phyloP scores from a whole-genome alignment of 306 rosid species.

The Medicago lupulina region DNA sequence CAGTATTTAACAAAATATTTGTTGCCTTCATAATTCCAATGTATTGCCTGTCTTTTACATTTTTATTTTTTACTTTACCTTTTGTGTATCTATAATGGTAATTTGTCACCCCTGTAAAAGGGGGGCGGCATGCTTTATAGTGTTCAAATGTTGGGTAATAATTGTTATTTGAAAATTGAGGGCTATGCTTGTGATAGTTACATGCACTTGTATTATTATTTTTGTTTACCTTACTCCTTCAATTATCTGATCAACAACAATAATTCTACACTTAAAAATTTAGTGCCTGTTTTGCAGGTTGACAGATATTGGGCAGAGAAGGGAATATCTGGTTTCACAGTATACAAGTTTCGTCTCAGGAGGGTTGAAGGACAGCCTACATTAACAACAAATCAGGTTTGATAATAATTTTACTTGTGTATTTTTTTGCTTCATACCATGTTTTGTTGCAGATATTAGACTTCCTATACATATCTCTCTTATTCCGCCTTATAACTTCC shows the following conservation, averaged over 20 bases:
- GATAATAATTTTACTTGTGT: slow-evolving; percentile 3
- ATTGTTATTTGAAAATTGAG: background rate
- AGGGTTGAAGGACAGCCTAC: slow-evolving; percentile 84
- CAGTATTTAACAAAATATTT: background rate
- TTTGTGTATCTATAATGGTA: background rate
- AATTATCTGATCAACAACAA: background rate
- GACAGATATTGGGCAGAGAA: slow-evolving; percentile 86
- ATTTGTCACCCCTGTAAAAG: background rate
- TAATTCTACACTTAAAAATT: background rate
- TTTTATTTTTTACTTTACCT: background rate
- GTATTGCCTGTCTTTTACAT: background rate
- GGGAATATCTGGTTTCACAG: slow-evolving; percentile 93
- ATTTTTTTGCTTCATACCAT: background rate
- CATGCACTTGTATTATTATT: background rate
- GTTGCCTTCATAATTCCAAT: background rate
- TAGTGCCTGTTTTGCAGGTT: slow-evolving; percentile 60
- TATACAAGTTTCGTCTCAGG: slow-evolving; percentile 81
- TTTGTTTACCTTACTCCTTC: background rate
- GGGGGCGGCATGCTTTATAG: background rate
- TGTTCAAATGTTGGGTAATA: background rate
- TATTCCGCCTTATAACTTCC: no score
- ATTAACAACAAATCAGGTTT: slow-evolving; percentile 92
- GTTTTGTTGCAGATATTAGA: background rate
- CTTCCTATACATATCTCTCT: background rate
- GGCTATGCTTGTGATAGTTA: background rate